Evolutionary conservation across 2,329 filamentous ascomycete species (phyloP), one percentile per base, ranked within the genome.

Genomic region (Colletotrichum trifolii): DNA sequence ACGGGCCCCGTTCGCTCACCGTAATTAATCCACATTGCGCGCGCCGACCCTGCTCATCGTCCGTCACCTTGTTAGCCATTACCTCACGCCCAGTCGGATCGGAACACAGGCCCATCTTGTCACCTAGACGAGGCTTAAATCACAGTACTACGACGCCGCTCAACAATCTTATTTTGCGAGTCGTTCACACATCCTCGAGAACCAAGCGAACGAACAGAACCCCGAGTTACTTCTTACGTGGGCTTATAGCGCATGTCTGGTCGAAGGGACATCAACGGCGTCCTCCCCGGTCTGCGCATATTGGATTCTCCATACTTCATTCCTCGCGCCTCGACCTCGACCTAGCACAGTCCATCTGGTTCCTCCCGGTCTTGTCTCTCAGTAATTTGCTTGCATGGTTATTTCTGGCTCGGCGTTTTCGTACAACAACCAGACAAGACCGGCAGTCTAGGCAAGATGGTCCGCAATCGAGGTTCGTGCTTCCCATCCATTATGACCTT

Each of bases 341-440:
- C 43, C 43, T 10, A 33, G 13, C 13, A n/a, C 42, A 17, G n/a
- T 15, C 43, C 8, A 7, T n/a, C 11, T 48, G 17, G 17, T 15
- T 42, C 47, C 38, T 42, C 47, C 38, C 35, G 56, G 38, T 34
- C 47, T 17, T 65, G 63, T 65, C 63, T 65, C 58, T 62, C 63
- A 65, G 33, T 64, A 66, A 66, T 64, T 66, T 66, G 34, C 11
- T 57, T 66, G 64, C 64, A 57, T 65, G 58, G 47, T 65, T 63
- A 25, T 5, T 25, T 33, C 60, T 66, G 60, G 64, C 64, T 66
- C 64, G 64, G 60, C 60, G 15, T 43, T n/a, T 7, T 43, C 11
- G 42, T n/a, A 45, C 34, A 8, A 8, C 38, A 38, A 15, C 33
- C 49, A 40, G 17, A 15, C 49, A 12, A 36, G 15, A 38, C 17